Evolutionary conservation across 768 basidiomycete genomes (phyloP), one percentile per base, ranked within the genome.

Genomic region (Phylloporus sp.): DNA sequence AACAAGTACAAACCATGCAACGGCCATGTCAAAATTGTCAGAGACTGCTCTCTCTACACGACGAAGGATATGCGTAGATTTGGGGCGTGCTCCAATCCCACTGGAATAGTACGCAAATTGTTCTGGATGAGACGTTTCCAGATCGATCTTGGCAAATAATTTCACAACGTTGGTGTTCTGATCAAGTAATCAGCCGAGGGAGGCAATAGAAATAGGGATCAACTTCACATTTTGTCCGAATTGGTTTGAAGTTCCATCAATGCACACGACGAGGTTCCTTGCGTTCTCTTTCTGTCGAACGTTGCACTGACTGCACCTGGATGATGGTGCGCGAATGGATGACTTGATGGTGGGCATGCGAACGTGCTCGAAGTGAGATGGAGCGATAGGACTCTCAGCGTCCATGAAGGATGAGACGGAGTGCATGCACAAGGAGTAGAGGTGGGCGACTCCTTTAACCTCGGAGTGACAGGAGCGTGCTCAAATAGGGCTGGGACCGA

Each of bases 91-190:
- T 13, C 72, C 72, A 36, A 74, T 71, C 1, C 72, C 72, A 35
- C 71, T 72, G 36, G 66, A 64, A 47, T 73, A 74, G 49, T 70
- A 73, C 2, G 70, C 67, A 12, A 57, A 46, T 51, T 73, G 73
- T 24, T 53, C 47, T 18, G 58, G 47, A 3, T 28, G 22, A 3
- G 36, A 27, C 13, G 62, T 49, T 35, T 66, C 55, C 5, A 55
- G 41, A 15, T 64, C 50, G n/a, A 73, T 51, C 5, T 59, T 62
- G 31, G 55, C 57, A 39, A 72, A 72, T 2, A 73, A 45, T 46
- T 72, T 69, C n/a, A 73, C 58, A n/a, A 74, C 60, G 29, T 73
- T 70, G 47, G 70, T 71, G 35, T 71, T 72, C 73, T 75, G 49
- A 11, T 18, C 22, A 27, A 12, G 12, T 24, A 10, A 31, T 64